These are phyloP conservation scores for Cryptococcus maquisensis DNA, from an alignment of 1,284 basidiomycete species.

Conservation along the genomic window DNA sequence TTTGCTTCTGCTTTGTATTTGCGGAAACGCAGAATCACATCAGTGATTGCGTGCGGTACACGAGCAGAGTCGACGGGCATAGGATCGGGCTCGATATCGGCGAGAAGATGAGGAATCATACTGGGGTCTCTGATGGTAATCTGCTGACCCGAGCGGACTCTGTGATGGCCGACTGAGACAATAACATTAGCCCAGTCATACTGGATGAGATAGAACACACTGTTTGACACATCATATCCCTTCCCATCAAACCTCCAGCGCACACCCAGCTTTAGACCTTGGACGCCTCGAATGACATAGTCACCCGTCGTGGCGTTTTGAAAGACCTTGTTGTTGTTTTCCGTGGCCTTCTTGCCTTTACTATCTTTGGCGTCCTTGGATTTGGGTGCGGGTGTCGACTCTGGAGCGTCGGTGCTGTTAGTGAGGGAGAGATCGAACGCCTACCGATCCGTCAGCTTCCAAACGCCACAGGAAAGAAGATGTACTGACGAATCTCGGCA, in stretches of 20 bases:
- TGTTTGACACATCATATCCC: slow-evolving; percentile 76
- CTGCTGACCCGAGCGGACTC: slow-evolving; percentile 69
- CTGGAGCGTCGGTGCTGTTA: slow-evolving; percentile 48
- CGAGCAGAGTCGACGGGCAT: slow-evolving; percentile 20
- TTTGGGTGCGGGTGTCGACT: slow-evolving; percentile 48
- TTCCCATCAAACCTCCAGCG: slow-evolving; percentile 73
- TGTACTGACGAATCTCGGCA: slow-evolving; percentile 65
- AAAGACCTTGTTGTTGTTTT: slow-evolving; percentile 61
- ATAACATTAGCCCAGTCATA: not conserved
- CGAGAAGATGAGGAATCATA: slow-evolving; percentile 49
- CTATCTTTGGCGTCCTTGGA: no score
- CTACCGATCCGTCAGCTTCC: slow-evolving; percentile 10
- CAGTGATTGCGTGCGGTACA: slow-evolving; percentile 12
- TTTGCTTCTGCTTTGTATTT: not conserved
- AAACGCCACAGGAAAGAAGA: not conserved
- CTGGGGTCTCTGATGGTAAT: slow-evolving; percentile 70
- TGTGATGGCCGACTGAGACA: slow-evolving; percentile 65
- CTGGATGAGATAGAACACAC: slow-evolving; percentile 52
- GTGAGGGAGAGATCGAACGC: slow-evolving; percentile 61
- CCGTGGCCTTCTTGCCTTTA: slow-evolving; percentile 46
- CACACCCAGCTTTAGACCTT: slow-evolving; percentile 69
- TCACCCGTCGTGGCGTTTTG: slow-evolving; percentile 62
- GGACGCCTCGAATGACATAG: slow-evolving; percentile 64
- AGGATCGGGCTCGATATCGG: slow-evolving; percentile 47
- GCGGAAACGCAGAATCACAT: slow-evolving; percentile 32